phyloP scores from a whole-genome alignment of 2,329 filamentous ascomycete genomes.

The Xylaria sp. region DNA sequence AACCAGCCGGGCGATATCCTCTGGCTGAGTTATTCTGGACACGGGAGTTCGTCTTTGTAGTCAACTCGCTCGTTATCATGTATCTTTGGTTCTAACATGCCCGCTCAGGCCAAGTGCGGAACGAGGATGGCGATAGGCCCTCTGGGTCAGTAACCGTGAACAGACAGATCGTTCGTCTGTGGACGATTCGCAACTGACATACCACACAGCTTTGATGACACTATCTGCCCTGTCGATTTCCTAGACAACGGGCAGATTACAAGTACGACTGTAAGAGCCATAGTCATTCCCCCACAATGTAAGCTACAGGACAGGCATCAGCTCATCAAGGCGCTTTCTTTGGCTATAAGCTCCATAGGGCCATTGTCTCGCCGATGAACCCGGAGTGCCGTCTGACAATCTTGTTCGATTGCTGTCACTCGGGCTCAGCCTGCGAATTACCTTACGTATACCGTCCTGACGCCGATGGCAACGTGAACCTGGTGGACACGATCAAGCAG shows the following conservation, averaged over 20 bases:
- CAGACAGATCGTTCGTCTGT: neutral
- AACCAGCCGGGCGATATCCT: slow-evolving; percentile 61
- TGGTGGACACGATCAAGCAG: slow-evolving; percentile 65
- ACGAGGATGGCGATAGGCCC: slow-evolving; percentile 48
- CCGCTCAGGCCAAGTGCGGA: slow-evolving; percentile 56
- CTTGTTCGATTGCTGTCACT: slow-evolving; percentile 71
- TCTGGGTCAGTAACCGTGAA: slow-evolving; percentile 46
- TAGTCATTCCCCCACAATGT: neutral
- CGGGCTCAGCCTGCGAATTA: slow-evolving; percentile 67
- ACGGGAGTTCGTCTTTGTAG: slow-evolving; percentile 56
- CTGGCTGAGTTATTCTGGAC: slow-evolving; percentile 69
- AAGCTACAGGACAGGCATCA: slow-evolving; percentile 11
- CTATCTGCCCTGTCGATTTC: slow-evolving; percentile 66
- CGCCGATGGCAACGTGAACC: slow-evolving; percentile 64
- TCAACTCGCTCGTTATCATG: neutral
- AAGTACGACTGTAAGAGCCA: slow-evolving; percentile 54
- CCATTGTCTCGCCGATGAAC: slow-evolving; percentile 63
- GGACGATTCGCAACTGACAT: slow-evolving; percentile 11
- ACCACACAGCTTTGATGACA: slow-evolving; percentile 57
- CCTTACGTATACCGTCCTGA: slow-evolving; percentile 68
- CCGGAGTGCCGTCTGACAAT: slow-evolving; percentile 63
- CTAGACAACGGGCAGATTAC: slow-evolving; percentile 63
- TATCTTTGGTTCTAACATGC: slow-evolving; percentile 2
- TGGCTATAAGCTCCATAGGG: slow-evolving; percentile 56
- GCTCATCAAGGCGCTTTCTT: neutral